phyloP scores from a whole-genome alignment of 176 grass and related monocot genomes.

The Hsuehochloa calcarea region DNA sequence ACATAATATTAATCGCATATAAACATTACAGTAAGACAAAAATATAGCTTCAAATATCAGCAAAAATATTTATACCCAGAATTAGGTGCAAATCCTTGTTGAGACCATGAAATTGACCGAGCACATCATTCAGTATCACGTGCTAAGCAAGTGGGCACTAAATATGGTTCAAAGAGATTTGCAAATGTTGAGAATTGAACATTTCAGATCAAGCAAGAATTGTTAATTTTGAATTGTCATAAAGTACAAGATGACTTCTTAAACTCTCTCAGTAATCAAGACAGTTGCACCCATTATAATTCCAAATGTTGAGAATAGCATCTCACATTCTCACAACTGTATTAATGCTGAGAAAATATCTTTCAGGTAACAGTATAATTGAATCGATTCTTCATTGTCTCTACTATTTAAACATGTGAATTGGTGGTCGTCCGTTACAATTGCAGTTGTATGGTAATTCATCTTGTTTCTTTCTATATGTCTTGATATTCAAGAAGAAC shows the following conservation, averaged over 20 bases:
- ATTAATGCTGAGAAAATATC: neutral
- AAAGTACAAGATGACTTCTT: conserved; percentile 12
- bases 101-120: conserved; percentile 88
- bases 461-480: neutral
- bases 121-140: conserved; percentile 61
- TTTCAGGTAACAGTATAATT: neutral
- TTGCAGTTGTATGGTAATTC: neutral
- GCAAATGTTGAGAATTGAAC: conserved; percentile 37
- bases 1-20: neutral
- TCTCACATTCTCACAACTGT: neutral
- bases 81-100: conserved; percentile 77
- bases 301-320: neutral
- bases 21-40: neutral
- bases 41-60: neutral
- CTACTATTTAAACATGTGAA: no score
- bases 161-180: conserved; percentile 75
- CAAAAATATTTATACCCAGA: conserved; percentile 45
- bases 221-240: neutral
- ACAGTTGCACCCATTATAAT: neutral
- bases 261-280: conserved; percentile 21
- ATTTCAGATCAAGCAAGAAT: conserved; percentile 4
- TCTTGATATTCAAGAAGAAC: neutral
- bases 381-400: neutral
- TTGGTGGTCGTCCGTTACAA: no score
- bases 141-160: conserved; percentile 66